These are phyloP conservation scores for Podospora australis DNA, from an alignment of 495 filamentous ascomycete genomes.

Conservation along the genomic window DNA sequence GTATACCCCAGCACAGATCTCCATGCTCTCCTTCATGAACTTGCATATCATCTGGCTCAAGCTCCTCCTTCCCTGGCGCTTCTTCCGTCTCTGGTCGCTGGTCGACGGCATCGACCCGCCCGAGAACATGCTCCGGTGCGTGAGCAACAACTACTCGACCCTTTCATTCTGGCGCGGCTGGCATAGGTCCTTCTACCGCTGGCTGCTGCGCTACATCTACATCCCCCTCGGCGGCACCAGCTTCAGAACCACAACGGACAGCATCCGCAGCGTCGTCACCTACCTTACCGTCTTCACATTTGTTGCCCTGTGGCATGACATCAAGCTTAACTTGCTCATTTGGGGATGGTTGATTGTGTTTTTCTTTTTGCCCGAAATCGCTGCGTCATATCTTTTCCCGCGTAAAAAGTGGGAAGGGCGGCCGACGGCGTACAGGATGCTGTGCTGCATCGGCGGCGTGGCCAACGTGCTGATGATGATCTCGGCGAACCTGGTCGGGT, in stretches of 20 bases:
- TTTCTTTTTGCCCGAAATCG: constrained; percentile 85
- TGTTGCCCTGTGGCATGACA: constrained; percentile 97
- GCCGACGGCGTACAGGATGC: constrained; percentile 64
- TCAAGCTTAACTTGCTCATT: constrained; percentile 82
- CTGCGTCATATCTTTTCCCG: constrained; percentile 66
- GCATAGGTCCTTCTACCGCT: constrained; percentile 92
- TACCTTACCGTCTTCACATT: constrained; percentile 91
- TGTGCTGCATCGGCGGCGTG: constrained; percentile 82
- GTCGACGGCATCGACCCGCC: constrained; percentile 88
- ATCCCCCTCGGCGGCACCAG: constrained; percentile 75
- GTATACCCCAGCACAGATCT: constrained; percentile 84
- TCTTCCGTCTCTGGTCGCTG: constrained; percentile 93
- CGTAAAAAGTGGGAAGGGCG: constrained; percentile 56
- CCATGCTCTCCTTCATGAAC: constrained; percentile 92
- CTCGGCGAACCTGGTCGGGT: constrained; percentile 87
- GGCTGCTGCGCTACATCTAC: constrained; percentile 91
- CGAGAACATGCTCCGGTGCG: constrained; percentile 97
- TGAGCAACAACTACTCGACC: constrained; percentile 88
- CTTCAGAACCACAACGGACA: constrained; percentile 29
- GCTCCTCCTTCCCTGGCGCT: constrained; percentile 90
- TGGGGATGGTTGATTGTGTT: constrained; percentile 96
- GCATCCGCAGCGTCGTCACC: constrained; percentile 53
- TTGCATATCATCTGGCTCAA: constrained; percentile 98
- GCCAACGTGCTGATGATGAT: constrained; percentile 94
- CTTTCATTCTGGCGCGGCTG: constrained; percentile 93